Evolutionary conservation across 1,139 yeast species (phyloP).

Genomic region (Chernovozyma aurita): DNA sequence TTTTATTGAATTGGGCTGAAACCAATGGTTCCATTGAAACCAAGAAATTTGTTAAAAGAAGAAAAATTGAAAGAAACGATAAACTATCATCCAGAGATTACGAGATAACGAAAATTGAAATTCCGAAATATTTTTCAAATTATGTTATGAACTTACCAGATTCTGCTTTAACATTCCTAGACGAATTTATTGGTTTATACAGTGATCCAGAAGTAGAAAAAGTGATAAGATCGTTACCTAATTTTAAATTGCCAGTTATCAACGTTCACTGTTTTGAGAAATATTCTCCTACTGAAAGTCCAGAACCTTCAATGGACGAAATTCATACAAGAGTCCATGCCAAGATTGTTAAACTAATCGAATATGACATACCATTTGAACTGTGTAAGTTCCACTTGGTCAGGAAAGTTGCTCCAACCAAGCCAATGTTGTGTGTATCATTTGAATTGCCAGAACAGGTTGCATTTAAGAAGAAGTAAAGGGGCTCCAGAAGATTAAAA

Average conservation of each 20-base stretch:
- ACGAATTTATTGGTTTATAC: conserved; percentile 71
- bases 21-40: conserved; percentile 21
- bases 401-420: conserved; percentile 92
- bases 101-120: conserved; percentile 24
- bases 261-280: conserved; percentile 95
- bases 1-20: conserved; percentile 40
- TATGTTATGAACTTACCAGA: conserved; percentile 97
- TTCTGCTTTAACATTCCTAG: conserved; percentile 80
- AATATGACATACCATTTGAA: conserved; percentile 43
- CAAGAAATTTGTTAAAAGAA: conserved; percentile 25
- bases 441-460: conserved; percentile 75
- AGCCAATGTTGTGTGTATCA: conserved; percentile 89
- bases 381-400: conserved; percentile 70
- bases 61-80: conserved; percentile 23
- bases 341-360: conserved; percentile 53
- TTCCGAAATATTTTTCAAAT: conserved; percentile 65
- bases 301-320: conserved; percentile 64
- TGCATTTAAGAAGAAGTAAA: conserved; percentile 55
- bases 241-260: conserved; percentile 64
- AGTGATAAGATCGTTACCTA: conserved; percentile 28
- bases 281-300: conserved; percentile 58
- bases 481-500: not conserved
- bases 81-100: conserved; percentile 22
- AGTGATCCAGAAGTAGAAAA: conserved; percentile 33
- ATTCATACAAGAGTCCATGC: conserved; percentile 58